Conservation (phyloP, 257 asterid genomes). For the Parsonsia alboflavescens region DNA sequence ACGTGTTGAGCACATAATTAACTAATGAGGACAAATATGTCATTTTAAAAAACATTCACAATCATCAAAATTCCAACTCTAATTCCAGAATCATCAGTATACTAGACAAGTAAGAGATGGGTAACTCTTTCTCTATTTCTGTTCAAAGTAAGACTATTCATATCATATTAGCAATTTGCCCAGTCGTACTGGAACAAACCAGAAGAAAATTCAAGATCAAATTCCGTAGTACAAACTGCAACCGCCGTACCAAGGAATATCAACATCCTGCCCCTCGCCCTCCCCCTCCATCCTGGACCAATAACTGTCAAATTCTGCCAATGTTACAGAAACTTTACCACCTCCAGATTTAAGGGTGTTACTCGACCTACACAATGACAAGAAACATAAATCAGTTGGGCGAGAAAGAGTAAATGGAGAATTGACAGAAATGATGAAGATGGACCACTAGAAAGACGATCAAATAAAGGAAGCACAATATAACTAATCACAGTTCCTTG, state of each 20-base stretch:
- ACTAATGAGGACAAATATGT: no score
- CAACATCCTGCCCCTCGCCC: slow-evolving; percentile 14
- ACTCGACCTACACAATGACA: slow-evolving; percentile 55
- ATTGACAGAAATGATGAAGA: neutral
- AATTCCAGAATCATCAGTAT: no score
- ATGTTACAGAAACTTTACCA: slow-evolving; percentile 37
- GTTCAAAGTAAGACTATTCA: slow-evolving; percentile 3
- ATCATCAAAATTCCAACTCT: no score
- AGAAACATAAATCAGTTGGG: slow-evolving; percentile 10
- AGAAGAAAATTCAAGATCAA: slow-evolving; percentile 18
- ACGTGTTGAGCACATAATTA: no score
- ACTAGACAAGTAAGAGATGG: neutral
- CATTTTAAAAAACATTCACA: no score
- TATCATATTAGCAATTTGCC: slow-evolving; percentile 28
- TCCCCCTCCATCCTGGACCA: slow-evolving; percentile 17
- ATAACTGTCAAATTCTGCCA: slow-evolving; percentile 16
- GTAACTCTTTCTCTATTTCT: neutral
- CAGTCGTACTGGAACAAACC: slow-evolving; percentile 22
- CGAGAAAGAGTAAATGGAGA: neutral
- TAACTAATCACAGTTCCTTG: neutral
- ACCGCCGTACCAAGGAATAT: slow-evolving; percentile 17
- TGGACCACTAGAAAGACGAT: no score
- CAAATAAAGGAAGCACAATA: no score
- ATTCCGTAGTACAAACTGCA: slow-evolving; percentile 24
- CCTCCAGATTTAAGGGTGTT: slow-evolving; percentile 78